phyloP scores from a whole-genome alignment of 495 filamentous ascomycete species.

The Annulohypoxylon stygium region DNA sequence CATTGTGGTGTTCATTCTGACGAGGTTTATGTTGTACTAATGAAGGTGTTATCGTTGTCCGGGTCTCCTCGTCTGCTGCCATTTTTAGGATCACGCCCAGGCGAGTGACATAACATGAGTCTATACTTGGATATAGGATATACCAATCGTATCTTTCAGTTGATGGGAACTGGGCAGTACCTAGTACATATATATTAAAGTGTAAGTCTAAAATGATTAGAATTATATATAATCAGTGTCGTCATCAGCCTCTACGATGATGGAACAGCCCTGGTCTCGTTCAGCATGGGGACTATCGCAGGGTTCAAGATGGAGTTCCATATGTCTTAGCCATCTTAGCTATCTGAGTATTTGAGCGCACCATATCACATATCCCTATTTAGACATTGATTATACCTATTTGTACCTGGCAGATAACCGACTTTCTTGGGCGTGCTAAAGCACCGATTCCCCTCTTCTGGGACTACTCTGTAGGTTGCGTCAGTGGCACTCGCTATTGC shows the following conservation, averaged over 20 bases:
- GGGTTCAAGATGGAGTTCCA: not conserved
- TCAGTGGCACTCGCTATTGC: constrained; percentile 24
- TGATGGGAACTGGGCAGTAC: too few species aligned
- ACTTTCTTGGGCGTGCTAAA: not conserved
- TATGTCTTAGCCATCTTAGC: not conserved
- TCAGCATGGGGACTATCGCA: constrained; percentile 1
- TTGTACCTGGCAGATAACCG: not conserved
- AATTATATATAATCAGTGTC: constrained; percentile 14
- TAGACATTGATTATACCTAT: not conserved
- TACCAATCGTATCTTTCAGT: not conserved
- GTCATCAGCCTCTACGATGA: constrained; percentile 28
- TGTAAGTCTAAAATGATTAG: not conserved
- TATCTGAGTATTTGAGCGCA: not conserved
- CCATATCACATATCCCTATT: not conserved
- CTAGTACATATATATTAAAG: not conserved
- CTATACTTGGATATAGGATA: not conserved
- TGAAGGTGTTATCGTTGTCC: too few species aligned
- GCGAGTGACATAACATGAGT: not conserved
- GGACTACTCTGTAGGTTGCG: constrained; percentile 5
- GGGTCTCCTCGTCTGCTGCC: not conserved
- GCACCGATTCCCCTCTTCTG: constrained; percentile 13
- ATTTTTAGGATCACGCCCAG: not conserved
- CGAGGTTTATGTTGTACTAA: not conserved
- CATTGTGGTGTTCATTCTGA: not conserved
- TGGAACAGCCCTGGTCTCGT: constrained; percentile 21